These are phyloP conservation scores for Catunica adiposa DNA, from an alignment of 2,329 filamentous ascomycete species.

Conservation along the genomic window DNA sequence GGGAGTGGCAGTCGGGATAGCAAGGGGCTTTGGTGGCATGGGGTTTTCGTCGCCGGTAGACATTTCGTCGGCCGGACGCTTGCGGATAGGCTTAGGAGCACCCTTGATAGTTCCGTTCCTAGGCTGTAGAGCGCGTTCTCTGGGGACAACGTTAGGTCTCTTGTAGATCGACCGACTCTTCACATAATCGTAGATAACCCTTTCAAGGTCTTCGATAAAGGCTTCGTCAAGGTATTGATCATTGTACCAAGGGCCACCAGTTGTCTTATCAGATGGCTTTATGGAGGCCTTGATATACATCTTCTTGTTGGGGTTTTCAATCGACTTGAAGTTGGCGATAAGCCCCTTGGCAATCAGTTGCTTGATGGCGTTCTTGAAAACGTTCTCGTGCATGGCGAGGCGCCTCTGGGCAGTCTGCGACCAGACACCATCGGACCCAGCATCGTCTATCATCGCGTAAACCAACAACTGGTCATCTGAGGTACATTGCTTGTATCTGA, in stretches of 20 bases:
- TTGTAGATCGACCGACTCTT: constrained; percentile 55
- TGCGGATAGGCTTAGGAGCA: constrained; percentile 28
- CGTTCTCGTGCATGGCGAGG: constrained; percentile 68
- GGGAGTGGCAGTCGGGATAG: constrained; percentile 12
- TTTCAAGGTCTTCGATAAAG: constrained; percentile 64
- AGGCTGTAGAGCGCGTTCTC: constrained; percentile 28
- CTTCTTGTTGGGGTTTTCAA: constrained; percentile 79
- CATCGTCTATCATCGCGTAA: constrained; percentile 76
- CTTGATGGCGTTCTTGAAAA: constrained; percentile 68
- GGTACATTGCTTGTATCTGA: constrained; percentile 40
- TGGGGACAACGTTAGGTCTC: constrained; percentile 22
- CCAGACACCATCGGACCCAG: constrained; percentile 78
- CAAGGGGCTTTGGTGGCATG: constrained; percentile 18
- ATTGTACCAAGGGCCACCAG: constrained; percentile 87
- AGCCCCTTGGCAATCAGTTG: constrained; percentile 65
- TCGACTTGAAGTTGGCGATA: constrained; percentile 79
- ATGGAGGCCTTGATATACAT: constrained; percentile 89
- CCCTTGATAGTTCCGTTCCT: constrained; percentile 41
- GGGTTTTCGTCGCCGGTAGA: constrained; percentile 17
- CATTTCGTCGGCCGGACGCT: constrained; percentile 29
- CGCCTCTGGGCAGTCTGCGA: constrained; percentile 65
- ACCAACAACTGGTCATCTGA: constrained; percentile 68
- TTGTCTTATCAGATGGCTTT: constrained; percentile 73
- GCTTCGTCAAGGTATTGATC: constrained; percentile 79
- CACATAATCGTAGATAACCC: constrained; percentile 57